These are phyloP conservation scores for Tolypocladium inflatum DNA, from an alignment of 2,329 filamentous ascomycete genomes.

Conservation along the genomic window DNA sequence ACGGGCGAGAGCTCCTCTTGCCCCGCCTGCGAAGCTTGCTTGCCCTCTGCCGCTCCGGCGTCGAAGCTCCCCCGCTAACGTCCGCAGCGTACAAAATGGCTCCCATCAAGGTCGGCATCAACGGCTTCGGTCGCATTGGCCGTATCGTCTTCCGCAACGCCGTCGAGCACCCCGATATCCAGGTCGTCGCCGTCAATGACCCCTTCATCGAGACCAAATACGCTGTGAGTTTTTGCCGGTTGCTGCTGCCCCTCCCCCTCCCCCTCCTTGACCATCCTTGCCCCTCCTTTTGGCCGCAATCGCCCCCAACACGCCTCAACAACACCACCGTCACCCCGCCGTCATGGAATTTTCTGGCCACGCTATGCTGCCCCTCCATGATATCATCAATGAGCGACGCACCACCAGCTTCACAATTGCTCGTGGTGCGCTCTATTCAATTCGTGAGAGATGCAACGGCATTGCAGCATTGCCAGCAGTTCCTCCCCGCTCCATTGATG, in stretches of 20 bases:
- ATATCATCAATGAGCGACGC: not conserved
- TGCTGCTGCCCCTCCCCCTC: not conserved
- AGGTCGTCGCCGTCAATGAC: conserved; percentile 96
- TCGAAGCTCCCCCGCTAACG: not conserved
- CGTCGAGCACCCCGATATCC: conserved; percentile 77
- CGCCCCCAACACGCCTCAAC: not conserved
- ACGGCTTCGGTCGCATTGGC: conserved; percentile 99
- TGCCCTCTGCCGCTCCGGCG: not conserved
- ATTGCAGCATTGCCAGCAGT: not conserved
- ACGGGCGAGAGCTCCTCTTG: not conserved
- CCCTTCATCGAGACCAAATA: conserved; percentile 98
- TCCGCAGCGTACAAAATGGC: conserved; percentile 23
- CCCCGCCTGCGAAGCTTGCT: not conserved
- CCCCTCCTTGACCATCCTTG: conserved; percentile 2
- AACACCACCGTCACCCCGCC: not conserved
- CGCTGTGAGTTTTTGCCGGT: conserved; percentile 60
- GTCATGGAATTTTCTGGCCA: not conserved
- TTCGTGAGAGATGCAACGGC: not conserved
- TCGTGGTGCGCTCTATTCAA: not conserved
- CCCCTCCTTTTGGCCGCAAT: conserved; percentile 5
- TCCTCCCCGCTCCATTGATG: not conserved
- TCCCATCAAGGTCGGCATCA: conserved; percentile 81
- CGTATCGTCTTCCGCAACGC: conserved; percentile 99
- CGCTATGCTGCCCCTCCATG: not conserved
- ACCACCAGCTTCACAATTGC: not conserved